Percentiles rank a stretch among this genome's conserved stretches.
phyloP scores from a whole-genome alignment of 2,329 filamentous ascomycete species.

The Magnaporthiopsis incrustans region DNA sequence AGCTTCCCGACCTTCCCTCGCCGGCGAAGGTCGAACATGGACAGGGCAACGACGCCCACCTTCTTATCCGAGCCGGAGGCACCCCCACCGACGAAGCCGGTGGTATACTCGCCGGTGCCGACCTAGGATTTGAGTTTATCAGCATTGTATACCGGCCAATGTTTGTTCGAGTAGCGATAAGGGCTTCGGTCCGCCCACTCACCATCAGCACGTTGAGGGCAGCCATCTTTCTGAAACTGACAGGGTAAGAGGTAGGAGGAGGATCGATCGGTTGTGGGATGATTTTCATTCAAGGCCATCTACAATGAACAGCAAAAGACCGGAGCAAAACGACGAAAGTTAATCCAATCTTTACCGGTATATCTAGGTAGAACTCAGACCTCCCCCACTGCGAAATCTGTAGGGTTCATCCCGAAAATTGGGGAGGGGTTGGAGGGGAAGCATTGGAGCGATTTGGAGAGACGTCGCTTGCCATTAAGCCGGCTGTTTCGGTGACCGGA shows the following conservation, averaged over 20 bases:
- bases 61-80: constrained; percentile 91
- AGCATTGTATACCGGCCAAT: background rate
- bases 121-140: constrained; percentile 39
- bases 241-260: background rate
- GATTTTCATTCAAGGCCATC: background rate
- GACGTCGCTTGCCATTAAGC: background rate
- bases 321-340: background rate
- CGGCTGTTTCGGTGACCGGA: background rate
- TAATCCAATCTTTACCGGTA: background rate
- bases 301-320: background rate
- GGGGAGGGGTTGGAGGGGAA: constrained; percentile 4
- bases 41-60: constrained; percentile 85
- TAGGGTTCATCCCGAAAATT: background rate
- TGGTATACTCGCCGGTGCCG: constrained; percentile 94
- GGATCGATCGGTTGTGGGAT: no score
- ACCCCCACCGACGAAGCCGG: constrained; percentile 79
- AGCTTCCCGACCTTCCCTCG: constrained; percentile 81
- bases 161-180: background rate
- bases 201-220: constrained; percentile 64
- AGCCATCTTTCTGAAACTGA: constrained; percentile 32
- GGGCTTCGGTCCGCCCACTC: constrained; percentile 16
- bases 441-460: constrained; percentile 4
- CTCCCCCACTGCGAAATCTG: background rate
- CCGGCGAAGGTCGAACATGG: constrained; percentile 79
- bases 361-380: background rate